These are phyloP conservation scores for Gynochthodes officinalis DNA, from an alignment of 257 asterid species.

Conservation along the genomic window DNA sequence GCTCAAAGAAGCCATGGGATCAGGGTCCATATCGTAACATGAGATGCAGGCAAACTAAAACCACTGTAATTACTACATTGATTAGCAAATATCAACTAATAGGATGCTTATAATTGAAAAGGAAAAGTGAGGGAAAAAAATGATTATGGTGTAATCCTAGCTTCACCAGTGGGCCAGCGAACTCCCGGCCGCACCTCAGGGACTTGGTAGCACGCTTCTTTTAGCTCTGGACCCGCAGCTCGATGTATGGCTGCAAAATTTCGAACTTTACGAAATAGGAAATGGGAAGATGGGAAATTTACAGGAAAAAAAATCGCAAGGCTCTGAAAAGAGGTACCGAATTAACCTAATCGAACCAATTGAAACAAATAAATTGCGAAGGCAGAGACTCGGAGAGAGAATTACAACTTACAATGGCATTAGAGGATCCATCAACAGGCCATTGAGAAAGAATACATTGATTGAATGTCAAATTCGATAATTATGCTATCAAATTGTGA, in stretches of 20 bases:
- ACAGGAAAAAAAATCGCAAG: too few species aligned
- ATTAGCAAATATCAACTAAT: constrained; percentile 18
- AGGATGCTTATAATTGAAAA: background rate
- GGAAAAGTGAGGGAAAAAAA: background rate
- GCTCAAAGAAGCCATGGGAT: constrained; percentile 62
- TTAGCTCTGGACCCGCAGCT: constrained; percentile 91
- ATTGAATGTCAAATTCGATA: too few species aligned
- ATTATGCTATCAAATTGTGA: too few species aligned
- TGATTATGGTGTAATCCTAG: constrained; percentile 82
- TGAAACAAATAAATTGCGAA: background rate
- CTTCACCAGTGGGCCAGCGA: constrained; percentile 99
- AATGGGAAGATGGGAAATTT: background rate
- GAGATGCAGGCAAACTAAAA: constrained; percentile 85
- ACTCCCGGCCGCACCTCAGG: constrained; percentile 80
- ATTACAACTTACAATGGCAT: constrained; percentile 65
- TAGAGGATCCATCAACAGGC: constrained; percentile 85
- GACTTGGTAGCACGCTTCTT: constrained; percentile 69
- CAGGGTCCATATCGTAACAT: constrained; percentile 57
- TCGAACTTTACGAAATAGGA: background rate
- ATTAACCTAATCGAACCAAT: constrained; percentile 58
- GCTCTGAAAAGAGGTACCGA: constrained; percentile 52
- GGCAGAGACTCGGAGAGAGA: background rate
- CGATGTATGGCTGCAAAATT: constrained; percentile 71
- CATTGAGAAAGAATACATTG: too few species aligned
- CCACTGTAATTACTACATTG: constrained; percentile 52